phyloP scores from a whole-genome alignment of 1,139 yeast genomes.

The Geotrichum carabidarum region DNA sequence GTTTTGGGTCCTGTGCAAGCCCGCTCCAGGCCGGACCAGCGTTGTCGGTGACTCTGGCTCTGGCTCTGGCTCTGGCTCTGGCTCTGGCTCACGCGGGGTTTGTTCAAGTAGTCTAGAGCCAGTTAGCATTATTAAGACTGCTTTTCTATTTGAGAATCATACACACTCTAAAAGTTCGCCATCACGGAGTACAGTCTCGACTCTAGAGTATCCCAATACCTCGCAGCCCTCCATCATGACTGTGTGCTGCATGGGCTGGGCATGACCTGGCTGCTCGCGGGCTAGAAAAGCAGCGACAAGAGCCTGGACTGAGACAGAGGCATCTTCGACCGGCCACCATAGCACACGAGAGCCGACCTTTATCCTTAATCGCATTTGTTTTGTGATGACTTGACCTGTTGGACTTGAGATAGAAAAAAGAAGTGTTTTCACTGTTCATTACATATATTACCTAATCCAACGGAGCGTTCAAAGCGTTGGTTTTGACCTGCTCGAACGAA shows the following conservation, averaged over 20 bases:
- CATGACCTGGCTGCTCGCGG: no score
- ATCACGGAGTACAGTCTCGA: constrained; percentile 2
- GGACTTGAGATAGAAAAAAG: no score
- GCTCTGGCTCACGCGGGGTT: constrained; percentile 6
- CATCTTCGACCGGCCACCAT: constrained; percentile 10
- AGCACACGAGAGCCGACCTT: not conserved
- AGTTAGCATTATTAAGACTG: not conserved
- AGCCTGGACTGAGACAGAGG: not conserved
- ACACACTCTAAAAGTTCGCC: constrained; percentile 17
- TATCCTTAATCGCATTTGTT: constrained; percentile 5
- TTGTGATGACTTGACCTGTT: not conserved
- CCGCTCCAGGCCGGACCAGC: constrained; percentile 18
- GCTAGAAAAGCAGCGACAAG: not conserved
- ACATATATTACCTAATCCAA: constrained; percentile 6
- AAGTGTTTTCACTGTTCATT: not conserved
- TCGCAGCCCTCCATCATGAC: constrained; percentile 1
- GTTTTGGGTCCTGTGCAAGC: constrained; percentile 20
- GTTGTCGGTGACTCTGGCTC: not conserved
- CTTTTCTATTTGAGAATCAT: not conserved
- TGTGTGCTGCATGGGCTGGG: not conserved
- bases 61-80: constrained; percentile 1
- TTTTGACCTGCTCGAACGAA: constrained; percentile 10
- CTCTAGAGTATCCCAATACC: not conserved
- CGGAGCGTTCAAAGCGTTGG: constrained; percentile 12
- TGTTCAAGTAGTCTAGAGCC: not conserved